Evolutionary conservation across 2,329 filamentous ascomycete genomes (phyloP).

Genomic region (Claviceps sp.): DNA sequence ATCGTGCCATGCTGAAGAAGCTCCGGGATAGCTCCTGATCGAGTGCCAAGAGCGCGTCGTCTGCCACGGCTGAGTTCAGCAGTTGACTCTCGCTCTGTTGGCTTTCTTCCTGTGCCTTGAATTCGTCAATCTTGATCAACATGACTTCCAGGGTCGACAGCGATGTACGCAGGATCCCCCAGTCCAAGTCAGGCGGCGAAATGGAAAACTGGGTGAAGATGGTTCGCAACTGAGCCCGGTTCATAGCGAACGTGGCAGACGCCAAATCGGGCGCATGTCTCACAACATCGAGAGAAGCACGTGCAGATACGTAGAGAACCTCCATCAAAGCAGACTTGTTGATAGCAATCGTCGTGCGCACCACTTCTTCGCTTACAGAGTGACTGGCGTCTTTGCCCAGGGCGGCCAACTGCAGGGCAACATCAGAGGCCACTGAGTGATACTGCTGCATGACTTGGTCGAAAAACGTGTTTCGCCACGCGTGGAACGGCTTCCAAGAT

Average conservation of each 20-base stretch:
- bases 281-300: conserved; percentile 38
- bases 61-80: conserved; percentile 25
- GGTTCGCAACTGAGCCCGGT: conserved; percentile 35
- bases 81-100: conserved; percentile 25
- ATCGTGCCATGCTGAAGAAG: conserved; percentile 35
- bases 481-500: conserved; percentile 31
- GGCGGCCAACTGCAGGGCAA: conserved; percentile 39
- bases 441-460: conserved; percentile 44
- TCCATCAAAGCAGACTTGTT: conserved; percentile 42
- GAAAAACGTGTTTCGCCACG: conserved; percentile 44
- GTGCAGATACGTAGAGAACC: conserved; percentile 33
- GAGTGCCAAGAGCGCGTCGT: conserved; percentile 33
- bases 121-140: conserved; percentile 30
- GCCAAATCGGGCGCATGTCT: conserved; percentile 30
- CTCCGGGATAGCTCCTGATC: conserved; percentile 33
- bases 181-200: conserved; percentile 30
- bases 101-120: conserved; percentile 23
- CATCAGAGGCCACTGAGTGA: conserved; percentile 39
- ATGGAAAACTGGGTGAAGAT: conserved; percentile 35
- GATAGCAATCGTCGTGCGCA: conserved; percentile 34
- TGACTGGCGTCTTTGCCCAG: conserved; percentile 33
- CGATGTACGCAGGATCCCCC: conserved; percentile 30
- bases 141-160: conserved; percentile 35
- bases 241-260: conserved; percentile 35
- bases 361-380: conserved; percentile 28